Base-by-base conservation (phyloP, 1,139 yeast species). In the Taphrina confusa region DNA sequence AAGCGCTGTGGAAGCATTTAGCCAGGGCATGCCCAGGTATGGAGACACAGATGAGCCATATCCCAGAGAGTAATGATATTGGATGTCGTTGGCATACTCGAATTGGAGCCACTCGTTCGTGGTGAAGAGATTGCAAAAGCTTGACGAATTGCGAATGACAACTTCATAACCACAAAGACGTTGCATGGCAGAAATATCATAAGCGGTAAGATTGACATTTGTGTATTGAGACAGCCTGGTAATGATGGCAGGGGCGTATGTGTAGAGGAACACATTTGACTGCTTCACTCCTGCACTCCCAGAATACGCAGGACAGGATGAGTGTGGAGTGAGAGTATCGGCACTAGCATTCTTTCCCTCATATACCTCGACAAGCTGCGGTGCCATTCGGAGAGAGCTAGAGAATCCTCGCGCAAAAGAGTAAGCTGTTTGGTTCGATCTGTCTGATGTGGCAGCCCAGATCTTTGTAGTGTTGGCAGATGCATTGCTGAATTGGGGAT, bases 331-430 rank as follows among this genome's bases (percentile, higher is more conserved):
- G 37, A 45, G 23, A 3, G 37, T 45, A 23, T 45, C 50, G 22
- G 50, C 50, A 45, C 50, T 45, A 34, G 27, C 50, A 18, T 45
- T 45, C 50, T 45, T 45, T 20, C 50, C 50, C 22, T 45, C 50
- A 16, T 45, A 45, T 14, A 45, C 20, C 37, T 27, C 36, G 18
- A 45, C 50, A 23, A 45, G 14, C 23, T 16, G 50, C 16, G 50
- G 37, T 5, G 50, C 37, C 50, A 45, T 45, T 11, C 50, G 50
- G 23, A 45, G 16, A 4, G 50, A 45, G 14, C 36, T 3, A 4
- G 50, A 27, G 37, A 45, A 45, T n/a, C 50, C 50, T 30, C 30
- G 50, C 12, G 50, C 50, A 14, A 45, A 45, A 18, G 50, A 27
- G 18, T 45, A 45, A 9, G 50, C 50, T 6, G 50, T 45, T 23